Evolutionary conservation across 2,329 filamentous ascomycete species (phyloP), one percentile per base, ranked within the genome.

Genomic region (Ophiobolus disseminans): DNA sequence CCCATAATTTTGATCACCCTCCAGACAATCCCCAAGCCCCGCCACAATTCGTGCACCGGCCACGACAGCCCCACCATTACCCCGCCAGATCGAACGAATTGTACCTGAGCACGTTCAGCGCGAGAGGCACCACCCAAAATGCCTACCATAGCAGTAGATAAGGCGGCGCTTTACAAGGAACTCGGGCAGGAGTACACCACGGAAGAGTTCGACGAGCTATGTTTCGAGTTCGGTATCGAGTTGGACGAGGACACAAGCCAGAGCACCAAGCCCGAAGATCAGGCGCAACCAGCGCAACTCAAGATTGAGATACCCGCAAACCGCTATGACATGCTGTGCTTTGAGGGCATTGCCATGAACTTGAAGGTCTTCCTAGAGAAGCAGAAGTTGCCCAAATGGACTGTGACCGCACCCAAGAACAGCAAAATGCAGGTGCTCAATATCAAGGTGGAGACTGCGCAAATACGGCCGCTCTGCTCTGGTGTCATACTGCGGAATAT

Each of bases 251-350:
- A 99, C 50, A 62, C 55, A 11, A 65, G 57, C 23, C 53, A 65
- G 47, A 63, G 60, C 43, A 68, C 67, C 37, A 74, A 67, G 51
- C 50, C 67, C 11, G 70, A 73, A 44, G 56, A 58, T 40, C 46
- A 63, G 78, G 89, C 95, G 75, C 90, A 96, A 76, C 85, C 90
- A 41, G 88, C 94, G 47, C 90, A 97, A 77, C 84, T 97, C 68
- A 97, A 97, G 82, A 97, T 99, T 70, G 93, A 97, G 75, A 96
- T 97, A 66, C 91, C 92, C 55, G 93, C 94, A 68, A 97, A 97
- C 77, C 86, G 91, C 76, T 88, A 88, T 81, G 86, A 97, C 69
- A 91, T 97, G 87, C 85, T 99, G 46, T 97, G 93, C 77, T 96
- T 96, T 77, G 94, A 97, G 79, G 93, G 93, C 54, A 96, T 97